Base-by-base conservation (phyloP, 805 yeast species). In the Cyberlindnera maclurae region DNA sequence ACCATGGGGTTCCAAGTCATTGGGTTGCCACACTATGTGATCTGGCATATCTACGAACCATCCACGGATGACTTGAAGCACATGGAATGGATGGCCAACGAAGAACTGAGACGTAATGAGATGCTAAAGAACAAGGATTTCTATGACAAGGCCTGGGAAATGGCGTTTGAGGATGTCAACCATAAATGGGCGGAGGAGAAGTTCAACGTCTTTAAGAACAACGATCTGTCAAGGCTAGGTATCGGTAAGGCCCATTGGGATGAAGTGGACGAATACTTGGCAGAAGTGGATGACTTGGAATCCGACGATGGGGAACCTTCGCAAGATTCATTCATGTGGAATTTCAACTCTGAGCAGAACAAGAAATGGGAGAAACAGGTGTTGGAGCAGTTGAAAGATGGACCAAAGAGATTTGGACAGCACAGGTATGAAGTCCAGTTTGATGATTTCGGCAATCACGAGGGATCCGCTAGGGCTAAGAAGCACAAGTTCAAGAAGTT, bases 11-110 rank as follows among this genome's bases (percentile, higher is more conserved):
- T 74, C 58, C 70, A 79, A 17, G 97, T 90, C 17, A 72, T 81
- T 44, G 97, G 97, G 0, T 70, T 90, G 51, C 95, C 96, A 11
- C 96, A 90, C 63, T 90, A 90, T 59, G 94, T 87, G 26, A 82
- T 90, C 39, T 90, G 97, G 97, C 96, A 88, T 60, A 81, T 86
- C 47, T 90, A 90, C 62, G 97, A 90, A 67, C 97, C 97, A 18
- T 82, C 95, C 15, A 77, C 81, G 18, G 97, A 89, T 60, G 97
- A 90, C 67, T 69, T 89, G 60, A 74, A 76, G 58, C 84, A 81
- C 52, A 82, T 83, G 89, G 89, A 81, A 54, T 82, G 89, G 89
- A 76, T 83, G 83, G 90, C 88, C 1, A 72, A 79, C 54, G 90
- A 82, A 60, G 93, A 83, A 55, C 67, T 72, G 22, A 70, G 86